Conservation (phyloP, 306 rosid species). For the Quercus aquifolioides region DNA sequence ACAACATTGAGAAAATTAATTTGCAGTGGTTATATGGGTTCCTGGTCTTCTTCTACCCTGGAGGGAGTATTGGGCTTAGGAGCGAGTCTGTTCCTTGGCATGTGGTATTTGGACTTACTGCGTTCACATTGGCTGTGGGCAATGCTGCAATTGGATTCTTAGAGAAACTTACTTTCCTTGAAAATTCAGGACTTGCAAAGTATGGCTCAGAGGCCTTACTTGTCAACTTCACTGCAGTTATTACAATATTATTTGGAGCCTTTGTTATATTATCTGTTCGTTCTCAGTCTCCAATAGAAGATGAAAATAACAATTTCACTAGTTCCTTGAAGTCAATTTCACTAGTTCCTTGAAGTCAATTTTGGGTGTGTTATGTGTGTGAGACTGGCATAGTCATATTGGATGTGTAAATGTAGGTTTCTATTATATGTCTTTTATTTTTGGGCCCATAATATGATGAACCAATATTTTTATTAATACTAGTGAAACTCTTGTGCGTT, state of each 20-base stretch:
- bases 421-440: too few species aligned
- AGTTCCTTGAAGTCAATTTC: too few species aligned
- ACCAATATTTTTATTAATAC: too few species aligned
- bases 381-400: too few species aligned
- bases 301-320: constrained; percentile 1
- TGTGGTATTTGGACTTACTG: constrained; percentile 46
- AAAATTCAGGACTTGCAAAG: constrained; percentile 54
- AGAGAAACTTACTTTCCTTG: constrained; percentile 85
- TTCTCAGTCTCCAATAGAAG: constrained; percentile 34
- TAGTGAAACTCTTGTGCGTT: too few species aligned
- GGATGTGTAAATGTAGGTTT: too few species aligned
- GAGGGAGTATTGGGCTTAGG: constrained; percentile 44
- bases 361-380: too few species aligned
- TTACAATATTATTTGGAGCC: constrained; percentile 58
- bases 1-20: neutral
- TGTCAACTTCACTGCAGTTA: constrained; percentile 76
- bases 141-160: constrained; percentile 66
- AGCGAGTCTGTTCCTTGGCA: constrained; percentile 75
- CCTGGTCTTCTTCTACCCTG: constrained; percentile 67
- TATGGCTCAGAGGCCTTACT: constrained; percentile 84
- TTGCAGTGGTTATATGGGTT: constrained; percentile 80
- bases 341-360: too few species aligned
- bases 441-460: too few species aligned
- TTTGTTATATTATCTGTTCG: constrained; percentile 59
- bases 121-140: constrained; percentile 58